A percentile compares a stretch with the other conserved stretches of the same genome.
Conservation (phyloP, 306 rosid genomes). For the Gastrolobium villosum region DNA sequence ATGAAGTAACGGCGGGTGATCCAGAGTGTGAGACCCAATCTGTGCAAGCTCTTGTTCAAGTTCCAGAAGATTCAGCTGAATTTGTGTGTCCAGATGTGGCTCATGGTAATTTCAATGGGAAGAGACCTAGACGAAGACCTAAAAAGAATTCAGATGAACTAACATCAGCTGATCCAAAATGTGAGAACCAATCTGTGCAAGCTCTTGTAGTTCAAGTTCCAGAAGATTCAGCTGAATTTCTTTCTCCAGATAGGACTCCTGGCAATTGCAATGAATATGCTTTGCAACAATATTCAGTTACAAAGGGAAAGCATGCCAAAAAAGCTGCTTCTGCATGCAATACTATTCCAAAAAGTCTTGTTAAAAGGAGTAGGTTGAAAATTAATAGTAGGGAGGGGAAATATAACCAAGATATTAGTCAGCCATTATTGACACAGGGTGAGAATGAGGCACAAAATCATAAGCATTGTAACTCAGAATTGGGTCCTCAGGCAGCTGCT, state of each 20-base stretch:
- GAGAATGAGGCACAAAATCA: constrained; percentile 53
- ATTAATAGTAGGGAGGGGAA: constrained; percentile 41
- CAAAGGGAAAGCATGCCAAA: constrained; percentile 45
- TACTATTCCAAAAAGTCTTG: constrained; percentile 39
- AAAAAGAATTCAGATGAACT: constrained; percentile 46
- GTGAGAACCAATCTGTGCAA: constrained; percentile 49
- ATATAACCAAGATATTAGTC: constrained; percentile 48
- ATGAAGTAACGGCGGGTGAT: too few relatives aligned
- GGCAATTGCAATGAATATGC: constrained; percentile 47
- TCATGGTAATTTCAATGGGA: too few relatives aligned
- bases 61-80: too few relatives aligned
- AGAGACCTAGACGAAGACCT: constrained; percentile 21
- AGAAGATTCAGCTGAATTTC: constrained; percentile 57
- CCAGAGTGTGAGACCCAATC: too few relatives aligned
- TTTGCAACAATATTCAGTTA: constrained; percentile 47
- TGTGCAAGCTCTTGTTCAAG: too few relatives aligned
- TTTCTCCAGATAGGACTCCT: constrained; percentile 53
- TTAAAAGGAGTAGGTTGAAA: constrained; percentile 50
- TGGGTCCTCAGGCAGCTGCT: constrained; percentile 49
- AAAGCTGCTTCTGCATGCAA: constrained; percentile 54
- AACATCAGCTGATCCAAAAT: constrained; percentile 45
- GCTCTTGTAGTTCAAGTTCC: constrained; percentile 54
- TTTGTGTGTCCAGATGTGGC: too few relatives aligned
- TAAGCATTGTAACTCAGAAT: constrained; percentile 46
- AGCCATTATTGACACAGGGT: constrained; percentile 43